Percentiles rank a stretch among this genome's conserved stretches.
Evolutionary conservation across 2,329 filamentous ascomycete genomes (phyloP).

Genomic region (Aspergillus aculeatinus): DNA sequence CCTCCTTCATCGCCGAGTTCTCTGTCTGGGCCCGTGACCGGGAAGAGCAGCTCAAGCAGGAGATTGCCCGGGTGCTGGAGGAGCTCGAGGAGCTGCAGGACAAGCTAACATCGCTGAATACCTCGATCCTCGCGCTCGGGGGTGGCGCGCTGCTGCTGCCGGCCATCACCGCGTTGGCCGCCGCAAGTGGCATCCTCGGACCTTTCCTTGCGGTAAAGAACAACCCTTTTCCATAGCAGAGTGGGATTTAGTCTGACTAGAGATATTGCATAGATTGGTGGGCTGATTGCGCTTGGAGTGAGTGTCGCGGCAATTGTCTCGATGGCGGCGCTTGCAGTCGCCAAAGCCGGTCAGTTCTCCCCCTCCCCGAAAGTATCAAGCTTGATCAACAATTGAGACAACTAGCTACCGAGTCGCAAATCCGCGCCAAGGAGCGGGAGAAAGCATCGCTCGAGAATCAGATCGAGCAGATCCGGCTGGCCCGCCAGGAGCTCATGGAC

Average conservation of each 20-base stretch:
- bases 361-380: background rate
- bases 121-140: background rate
- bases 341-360: background rate
- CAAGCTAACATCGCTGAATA: background rate
- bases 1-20: background rate
- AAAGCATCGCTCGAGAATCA: background rate
- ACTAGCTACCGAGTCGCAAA: background rate
- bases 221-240: background rate
- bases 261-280: background rate
- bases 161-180: background rate
- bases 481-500: background rate
- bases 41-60: background rate
- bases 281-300: background rate
- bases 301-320: background rate
- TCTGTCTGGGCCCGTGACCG: slow-evolving; percentile 1
- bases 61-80: background rate
- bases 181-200: background rate
- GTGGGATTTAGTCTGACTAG: no score
- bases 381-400: background rate
- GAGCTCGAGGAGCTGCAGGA: background rate
- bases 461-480: background rate
- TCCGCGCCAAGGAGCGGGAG: background rate
- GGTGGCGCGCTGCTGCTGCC: background rate
- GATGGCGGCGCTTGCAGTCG: background rate
- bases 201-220: background rate